Evolutionary conservation across 1,284 basidiomycete genomes (phyloP).

Genomic region (Cryptococcus deneoformans): DNA sequence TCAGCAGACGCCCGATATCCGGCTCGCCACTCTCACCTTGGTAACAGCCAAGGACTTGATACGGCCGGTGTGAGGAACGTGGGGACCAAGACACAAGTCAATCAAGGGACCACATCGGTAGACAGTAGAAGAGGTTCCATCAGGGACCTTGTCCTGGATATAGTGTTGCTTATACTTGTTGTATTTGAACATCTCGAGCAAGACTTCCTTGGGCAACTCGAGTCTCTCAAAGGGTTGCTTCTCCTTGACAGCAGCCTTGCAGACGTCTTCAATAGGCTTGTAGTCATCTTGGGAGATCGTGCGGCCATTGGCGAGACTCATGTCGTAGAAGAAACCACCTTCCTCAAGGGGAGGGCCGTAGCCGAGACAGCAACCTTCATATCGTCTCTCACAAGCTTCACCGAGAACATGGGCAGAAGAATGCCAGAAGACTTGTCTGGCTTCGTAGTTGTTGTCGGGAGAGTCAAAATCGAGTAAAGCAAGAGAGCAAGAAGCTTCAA

Average conservation of each 20-base stretch:
- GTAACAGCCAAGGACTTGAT: conserved; percentile 97
- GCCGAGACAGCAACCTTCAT: conserved; percentile 90
- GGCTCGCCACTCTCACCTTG: conserved; percentile 58
- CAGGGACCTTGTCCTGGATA: conserved; percentile 93
- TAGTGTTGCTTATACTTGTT: conserved; percentile 99
- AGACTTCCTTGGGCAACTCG: conserved; percentile 86
- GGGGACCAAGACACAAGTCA: conserved; percentile 95
- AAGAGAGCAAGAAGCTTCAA: conserved; percentile 78
- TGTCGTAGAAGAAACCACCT: conserved; percentile 99
- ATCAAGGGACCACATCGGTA: conserved; percentile 99
- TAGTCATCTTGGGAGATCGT: conserved; percentile 80
- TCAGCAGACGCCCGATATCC: not conserved
- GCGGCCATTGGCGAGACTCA: conserved; percentile 60
- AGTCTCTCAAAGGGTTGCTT: conserved; percentile 97
- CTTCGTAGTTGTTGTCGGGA: conserved; percentile 69
- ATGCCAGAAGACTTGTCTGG: conserved; percentile 98
- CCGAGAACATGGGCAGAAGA: conserved; percentile 99
- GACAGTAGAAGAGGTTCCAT: conserved; percentile 95
- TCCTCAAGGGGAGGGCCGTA: conserved; percentile 88
- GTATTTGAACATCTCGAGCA: conserved; percentile 98
- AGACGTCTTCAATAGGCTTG: conserved; percentile 81
- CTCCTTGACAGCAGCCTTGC: conserved; percentile 88
- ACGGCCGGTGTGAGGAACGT: conserved; percentile 95
- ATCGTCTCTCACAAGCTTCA: conserved; percentile 93
- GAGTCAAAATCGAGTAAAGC: conserved; percentile 93